Conservation (phyloP, 2,329 filamentous ascomycete genomes). For the Beauveria rudraprayagi region DNA sequence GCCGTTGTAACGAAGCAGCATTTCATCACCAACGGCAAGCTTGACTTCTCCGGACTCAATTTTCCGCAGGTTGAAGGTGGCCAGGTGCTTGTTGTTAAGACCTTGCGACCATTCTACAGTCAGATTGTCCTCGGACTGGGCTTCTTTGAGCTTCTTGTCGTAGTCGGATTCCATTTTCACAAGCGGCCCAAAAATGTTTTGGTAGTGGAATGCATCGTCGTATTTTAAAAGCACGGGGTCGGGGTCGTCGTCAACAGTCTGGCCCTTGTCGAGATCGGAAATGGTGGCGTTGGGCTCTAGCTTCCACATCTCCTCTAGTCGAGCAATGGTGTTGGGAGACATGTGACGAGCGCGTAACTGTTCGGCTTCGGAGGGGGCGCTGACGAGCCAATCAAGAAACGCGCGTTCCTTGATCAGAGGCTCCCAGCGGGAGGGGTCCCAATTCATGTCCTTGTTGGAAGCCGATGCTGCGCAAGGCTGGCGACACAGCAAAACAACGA, state of each 20-base stretch:
- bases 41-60: conserved; percentile 97
- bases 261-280: conserved; percentile 82
- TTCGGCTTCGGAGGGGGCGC: conserved; percentile 82
- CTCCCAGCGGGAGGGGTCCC: conserved; percentile 97
- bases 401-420: conserved; percentile 94
- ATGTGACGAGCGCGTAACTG: conserved; percentile 91
- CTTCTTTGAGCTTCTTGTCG: conserved; percentile 96
- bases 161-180: conserved; percentile 99
- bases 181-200: conserved; percentile 94
- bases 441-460: conserved; percentile 98
- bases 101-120: conserved; percentile 91
- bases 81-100: conserved; percentile 93
- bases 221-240: conserved; percentile 88
- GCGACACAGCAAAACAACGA: conserved; percentile 91
- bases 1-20: conserved; percentile 94
- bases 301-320: conserved; percentile 98
- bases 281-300: conserved; percentile 84
- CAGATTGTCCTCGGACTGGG: conserved; percentile 93
- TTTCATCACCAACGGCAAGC: conserved; percentile 94
- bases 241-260: conserved; percentile 89
- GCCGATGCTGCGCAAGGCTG: conserved; percentile 92
- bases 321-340: conserved; percentile 89
- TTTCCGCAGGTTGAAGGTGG: conserved; percentile 92
- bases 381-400: conserved; percentile 89
- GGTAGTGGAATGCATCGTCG: conserved; percentile 96